These are phyloP conservation scores for Macrophomina phaseolina DNA, from an alignment of 2,329 filamentous ascomycete genomes.

Conservation along the genomic window DNA sequence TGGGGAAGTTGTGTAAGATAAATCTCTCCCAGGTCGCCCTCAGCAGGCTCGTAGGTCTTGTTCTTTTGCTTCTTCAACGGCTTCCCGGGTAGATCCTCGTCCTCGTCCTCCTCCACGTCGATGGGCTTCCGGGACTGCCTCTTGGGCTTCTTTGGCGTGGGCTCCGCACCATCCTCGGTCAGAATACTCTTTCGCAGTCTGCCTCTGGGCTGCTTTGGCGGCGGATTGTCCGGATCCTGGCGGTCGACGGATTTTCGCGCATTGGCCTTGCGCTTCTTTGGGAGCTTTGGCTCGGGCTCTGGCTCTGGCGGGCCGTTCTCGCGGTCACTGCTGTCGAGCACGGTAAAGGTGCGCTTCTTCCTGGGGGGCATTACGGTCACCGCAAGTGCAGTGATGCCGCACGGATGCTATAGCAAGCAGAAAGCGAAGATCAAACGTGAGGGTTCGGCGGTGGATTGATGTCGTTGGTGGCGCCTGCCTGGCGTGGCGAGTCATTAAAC, in stretches of 20 bases:
- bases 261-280: slow-evolving; percentile 7
- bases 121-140: slow-evolving; percentile 4
- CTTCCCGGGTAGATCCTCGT: slow-evolving; percentile 5
- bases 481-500: slow-evolving; percentile 21
- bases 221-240: not conserved
- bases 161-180: not conserved
- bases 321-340: slow-evolving; percentile 21
- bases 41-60: slow-evolving; percentile 51
- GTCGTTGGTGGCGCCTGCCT: slow-evolving; percentile 18
- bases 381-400: slow-evolving; percentile 13
- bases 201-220: slow-evolving; percentile 22
- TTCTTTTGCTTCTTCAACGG: slow-evolving; percentile 45
- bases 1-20: slow-evolving; percentile 53
- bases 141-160: slow-evolving; percentile 14
- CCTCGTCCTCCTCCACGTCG: slow-evolving; percentile 10
- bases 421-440: slow-evolving; percentile 10
- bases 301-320: slow-evolving; percentile 1
- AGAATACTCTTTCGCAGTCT: slow-evolving; percentile 21
- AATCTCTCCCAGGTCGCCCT: slow-evolving; percentile 47
- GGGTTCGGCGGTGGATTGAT: slow-evolving; percentile 14
- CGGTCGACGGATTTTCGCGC: slow-evolving; percentile 15
- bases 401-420: slow-evolving; percentile 15
- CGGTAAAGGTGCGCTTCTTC: slow-evolving; percentile 23
- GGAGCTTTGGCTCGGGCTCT: not conserved
- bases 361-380: slow-evolving; percentile 22